These are phyloP conservation scores for Fusarium acutatum DNA, from an alignment of 2,329 filamentous ascomycete species.

Conservation along the genomic window DNA sequence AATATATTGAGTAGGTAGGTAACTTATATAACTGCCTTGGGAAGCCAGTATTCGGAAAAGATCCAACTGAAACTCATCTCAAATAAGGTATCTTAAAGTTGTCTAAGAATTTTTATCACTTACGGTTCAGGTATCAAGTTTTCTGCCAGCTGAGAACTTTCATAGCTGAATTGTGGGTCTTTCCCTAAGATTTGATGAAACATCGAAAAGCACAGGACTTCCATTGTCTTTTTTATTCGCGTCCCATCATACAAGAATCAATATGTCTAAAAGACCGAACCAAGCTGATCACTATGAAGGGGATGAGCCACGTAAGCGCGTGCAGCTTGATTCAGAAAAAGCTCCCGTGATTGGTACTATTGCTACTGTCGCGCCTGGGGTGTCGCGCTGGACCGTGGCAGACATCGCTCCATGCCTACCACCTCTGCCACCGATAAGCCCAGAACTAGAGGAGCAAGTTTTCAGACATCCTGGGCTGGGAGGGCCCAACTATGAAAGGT, in stretches of 20 bases:
- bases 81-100: not conserved
- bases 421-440: slow-evolving; percentile 69
- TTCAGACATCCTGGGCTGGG: slow-evolving; percentile 71
- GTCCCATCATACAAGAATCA: not conserved
- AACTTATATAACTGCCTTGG: not conserved
- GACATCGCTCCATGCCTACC: slow-evolving; percentile 61
- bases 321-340: not conserved
- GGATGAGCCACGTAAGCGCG: slow-evolving; percentile 28
- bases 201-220: not conserved
- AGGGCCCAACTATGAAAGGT: slow-evolving; percentile 71
- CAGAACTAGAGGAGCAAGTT: slow-evolving; percentile 66
- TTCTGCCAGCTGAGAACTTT: not conserved
- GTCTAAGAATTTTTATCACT: not conserved
- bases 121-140: not conserved
- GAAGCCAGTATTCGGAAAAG: not conserved
- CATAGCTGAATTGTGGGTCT: not conserved
- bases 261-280: slow-evolving; percentile 9
- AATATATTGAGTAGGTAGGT: not conserved
- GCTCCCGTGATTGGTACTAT: not conserved
- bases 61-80: not conserved
- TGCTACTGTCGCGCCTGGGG: slow-evolving; percentile 16
- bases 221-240: not conserved
- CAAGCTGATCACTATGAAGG: not conserved
- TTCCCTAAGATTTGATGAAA: not conserved
- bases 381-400: slow-evolving; percentile 56